Percentiles rank a stretch among this genome's conserved stretches.
Conservation (phyloP, 495 filamentous ascomycete genomes). For the Acidomyces sp. region DNA sequence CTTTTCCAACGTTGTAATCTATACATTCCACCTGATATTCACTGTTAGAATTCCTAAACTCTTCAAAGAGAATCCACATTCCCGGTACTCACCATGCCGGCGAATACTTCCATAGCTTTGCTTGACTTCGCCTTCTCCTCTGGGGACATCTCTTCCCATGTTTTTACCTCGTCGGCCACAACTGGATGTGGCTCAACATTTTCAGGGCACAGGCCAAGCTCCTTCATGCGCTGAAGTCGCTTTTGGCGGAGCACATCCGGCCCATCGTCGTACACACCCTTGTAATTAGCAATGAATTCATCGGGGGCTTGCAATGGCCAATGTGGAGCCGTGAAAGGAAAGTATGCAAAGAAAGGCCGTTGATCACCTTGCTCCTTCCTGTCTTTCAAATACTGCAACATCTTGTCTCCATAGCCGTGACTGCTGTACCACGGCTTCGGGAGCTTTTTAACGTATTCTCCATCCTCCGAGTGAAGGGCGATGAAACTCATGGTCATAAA, state of each 20-base stretch:
- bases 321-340: conserved; percentile 35
- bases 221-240: conserved; percentile 28
- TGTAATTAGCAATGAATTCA: conserved; percentile 28
- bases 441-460: conserved; percentile 40
- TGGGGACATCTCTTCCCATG: conserved; percentile 38
- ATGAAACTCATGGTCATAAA: conserved; percentile 30
- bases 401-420: conserved; percentile 29
- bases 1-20: conserved; percentile 47
- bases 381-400: conserved; percentile 34
- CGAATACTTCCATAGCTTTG: conserved; percentile 49
- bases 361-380: conserved; percentile 35
- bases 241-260: conserved; percentile 29
- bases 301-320: conserved; percentile 34
- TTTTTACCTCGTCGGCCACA: conserved; percentile 39
- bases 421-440: conserved; percentile 34
- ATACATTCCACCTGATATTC: conserved; percentile 51
- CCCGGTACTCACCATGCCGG: too few relatives aligned
- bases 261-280: conserved; percentile 33
- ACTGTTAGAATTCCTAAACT: too few relatives aligned
- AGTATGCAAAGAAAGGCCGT: conserved; percentile 34
- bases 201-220: conserved; percentile 27
- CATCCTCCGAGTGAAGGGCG: conserved; percentile 48
- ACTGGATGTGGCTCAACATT: conserved; percentile 33
- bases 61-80: too few relatives aligned
- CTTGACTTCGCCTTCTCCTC: conserved; percentile 41